phyloP scores from a whole-genome alignment of 768 basidiomycete genomes.

The Hericium rajendrae region DNA sequence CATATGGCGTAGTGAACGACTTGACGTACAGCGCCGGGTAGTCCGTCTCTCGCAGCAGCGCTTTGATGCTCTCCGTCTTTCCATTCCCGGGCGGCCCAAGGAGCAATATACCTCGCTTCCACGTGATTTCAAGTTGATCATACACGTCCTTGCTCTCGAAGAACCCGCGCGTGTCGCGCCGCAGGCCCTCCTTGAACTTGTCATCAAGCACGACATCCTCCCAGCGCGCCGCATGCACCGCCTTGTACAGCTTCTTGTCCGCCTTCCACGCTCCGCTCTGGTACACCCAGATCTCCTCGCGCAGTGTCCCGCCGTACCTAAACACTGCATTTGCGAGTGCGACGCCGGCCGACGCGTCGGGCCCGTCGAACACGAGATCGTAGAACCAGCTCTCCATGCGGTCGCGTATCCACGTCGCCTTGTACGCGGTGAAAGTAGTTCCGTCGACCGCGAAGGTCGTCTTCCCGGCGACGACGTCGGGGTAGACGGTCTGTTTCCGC shows the following conservation, averaged over 20 bases:
- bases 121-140: constrained; percentile 28
- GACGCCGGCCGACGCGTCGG: background rate
- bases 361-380: background rate
- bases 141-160: constrained; percentile 29
- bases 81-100: constrained; percentile 29
- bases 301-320: constrained; percentile 6
- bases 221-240: constrained; percentile 23
- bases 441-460: background rate
- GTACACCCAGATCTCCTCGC: constrained; percentile 29
- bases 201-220: constrained; percentile 25
- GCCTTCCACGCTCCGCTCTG: constrained; percentile 26
- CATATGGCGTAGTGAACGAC: constrained; percentile 23
- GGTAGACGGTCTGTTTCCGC: background rate
- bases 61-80: constrained; percentile 28
- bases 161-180: constrained; percentile 30
- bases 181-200: constrained; percentile 24
- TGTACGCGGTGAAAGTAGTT: background rate
- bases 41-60: constrained; percentile 20
- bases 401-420: background rate
- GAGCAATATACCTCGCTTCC: constrained; percentile 21
- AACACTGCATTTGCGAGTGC: constrained; percentile 1
- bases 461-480: background rate
- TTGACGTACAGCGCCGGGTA: constrained; percentile 31
- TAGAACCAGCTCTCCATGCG: background rate
- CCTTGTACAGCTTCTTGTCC: constrained; percentile 16